phyloP scores from a whole-genome alignment of 306 rosid species.

The Quercus aquifolioides region DNA sequence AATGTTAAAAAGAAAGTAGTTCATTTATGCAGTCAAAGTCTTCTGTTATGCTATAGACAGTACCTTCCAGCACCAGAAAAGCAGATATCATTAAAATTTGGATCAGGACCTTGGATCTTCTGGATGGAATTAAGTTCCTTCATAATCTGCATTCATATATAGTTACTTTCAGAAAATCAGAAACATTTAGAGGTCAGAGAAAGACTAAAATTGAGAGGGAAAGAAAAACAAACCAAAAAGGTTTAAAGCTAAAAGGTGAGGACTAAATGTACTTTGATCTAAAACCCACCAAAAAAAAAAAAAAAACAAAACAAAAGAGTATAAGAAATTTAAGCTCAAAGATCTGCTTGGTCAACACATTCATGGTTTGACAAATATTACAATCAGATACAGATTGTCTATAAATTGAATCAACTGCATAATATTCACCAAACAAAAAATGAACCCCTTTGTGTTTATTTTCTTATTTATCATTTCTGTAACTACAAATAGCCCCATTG shows the following conservation, averaged over 20 bases:
- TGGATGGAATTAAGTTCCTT: conserved; percentile 59
- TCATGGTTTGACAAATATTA: background rate
- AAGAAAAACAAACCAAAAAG: background rate
- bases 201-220: background rate
- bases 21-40: conserved; percentile 8
- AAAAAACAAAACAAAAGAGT: background rate
- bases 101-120: conserved; percentile 84
- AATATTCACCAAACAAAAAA: background rate
- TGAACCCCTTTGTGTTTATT: background rate
- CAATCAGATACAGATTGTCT: background rate
- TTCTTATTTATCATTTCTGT: background rate
- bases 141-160: conserved; percentile 47
- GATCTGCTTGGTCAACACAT: conserved; percentile 3
- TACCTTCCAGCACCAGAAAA: conserved; percentile 81
- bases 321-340: background rate
- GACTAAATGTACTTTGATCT: background rate
- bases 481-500: background rate
- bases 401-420: background rate
- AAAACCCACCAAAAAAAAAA: background rate
- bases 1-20: conserved; percentile 14
- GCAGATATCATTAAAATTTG: conserved; percentile 74
- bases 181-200: background rate
- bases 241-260: background rate
- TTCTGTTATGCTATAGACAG: conserved; percentile 18
- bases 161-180: background rate